Evolutionary conservation across 2,329 filamentous ascomycete species (phyloP).

Genomic region (Madurella fahalii): DNA sequence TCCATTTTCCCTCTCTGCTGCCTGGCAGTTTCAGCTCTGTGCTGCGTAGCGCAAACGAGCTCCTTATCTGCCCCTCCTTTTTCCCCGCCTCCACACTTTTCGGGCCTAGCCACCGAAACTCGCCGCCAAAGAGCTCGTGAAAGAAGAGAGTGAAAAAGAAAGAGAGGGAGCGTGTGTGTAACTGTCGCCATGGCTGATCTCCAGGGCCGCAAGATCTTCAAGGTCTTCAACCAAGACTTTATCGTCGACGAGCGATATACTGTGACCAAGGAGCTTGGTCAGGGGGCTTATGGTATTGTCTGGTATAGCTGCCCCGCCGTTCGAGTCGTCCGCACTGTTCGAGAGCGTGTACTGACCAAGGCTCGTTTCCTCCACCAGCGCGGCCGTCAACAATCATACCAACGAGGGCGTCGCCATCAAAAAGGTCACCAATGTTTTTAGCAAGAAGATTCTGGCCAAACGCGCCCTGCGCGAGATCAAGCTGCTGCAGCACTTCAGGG

Average conservation of each 20-base stretch:
- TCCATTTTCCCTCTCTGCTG: neutral
- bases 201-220: slow-evolving; percentile 78
- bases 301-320: slow-evolving; percentile 58
- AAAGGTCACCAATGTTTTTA: slow-evolving; percentile 99
- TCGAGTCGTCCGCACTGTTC: neutral
- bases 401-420: slow-evolving; percentile 97
- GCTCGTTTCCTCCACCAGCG: slow-evolving; percentile 49
- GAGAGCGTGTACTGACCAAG: slow-evolving; percentile 1
- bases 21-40: neutral
- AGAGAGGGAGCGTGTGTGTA: too few species aligned
- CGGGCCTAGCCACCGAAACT: neutral
- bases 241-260: slow-evolving; percentile 97
- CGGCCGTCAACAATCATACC: slow-evolving; percentile 85
- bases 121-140: slow-evolving; percentile 1
- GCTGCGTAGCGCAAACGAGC: neutral
- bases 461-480: slow-evolving; percentile 97
- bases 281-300: slow-evolving; percentile 97
- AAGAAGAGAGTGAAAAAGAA: neutral
- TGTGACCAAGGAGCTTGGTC: slow-evolving; percentile 96
- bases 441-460: slow-evolving; percentile 99
- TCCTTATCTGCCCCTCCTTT: slow-evolving; percentile 9
- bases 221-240: slow-evolving; percentile 99
- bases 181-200: slow-evolving; percentile 35
- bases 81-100: slow-evolving; percentile 3
- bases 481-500: slow-evolving; percentile 94